Percentiles rank a stretch among this genome's conserved stretches.
Evolutionary conservation across 257 asterid species (phyloP).

Genomic region (Lithospermum erythrorhizon): DNA sequence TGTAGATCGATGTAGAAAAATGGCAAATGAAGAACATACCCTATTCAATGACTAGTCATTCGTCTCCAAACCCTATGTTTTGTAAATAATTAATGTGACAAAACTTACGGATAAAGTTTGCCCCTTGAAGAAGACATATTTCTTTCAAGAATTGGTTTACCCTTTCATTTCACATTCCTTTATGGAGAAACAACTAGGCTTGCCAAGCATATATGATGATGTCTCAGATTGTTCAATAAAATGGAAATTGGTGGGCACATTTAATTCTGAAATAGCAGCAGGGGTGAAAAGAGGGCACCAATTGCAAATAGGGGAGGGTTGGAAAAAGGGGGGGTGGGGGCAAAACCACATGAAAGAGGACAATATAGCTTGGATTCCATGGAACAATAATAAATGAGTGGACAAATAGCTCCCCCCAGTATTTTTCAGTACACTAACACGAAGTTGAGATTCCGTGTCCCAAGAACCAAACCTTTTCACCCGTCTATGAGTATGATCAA

Average conservation of each 20-base stretch:
- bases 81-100: not conserved
- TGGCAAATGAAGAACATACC: not conserved
- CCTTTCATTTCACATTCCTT: slow-evolving; percentile 7
- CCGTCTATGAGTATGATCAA: not conserved
- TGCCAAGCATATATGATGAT: slow-evolving; percentile 2
- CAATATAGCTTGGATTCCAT: not conserved
- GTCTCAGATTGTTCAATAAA: slow-evolving; percentile 8
- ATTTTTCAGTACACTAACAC: slow-evolving; percentile 12
- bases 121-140: slow-evolving; percentile 2
- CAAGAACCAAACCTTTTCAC: slow-evolving; percentile 14
- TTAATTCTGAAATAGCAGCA: not conserved
- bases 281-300: not conserved
- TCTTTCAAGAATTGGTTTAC: not conserved
- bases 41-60: not conserved
- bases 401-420: slow-evolving; percentile 19
- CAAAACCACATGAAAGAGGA: not conserved
- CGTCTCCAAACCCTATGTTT: not conserved
- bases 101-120: slow-evolving; percentile 3
- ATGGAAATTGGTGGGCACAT: slow-evolving; percentile 15
- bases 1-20: not conserved
- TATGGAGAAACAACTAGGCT: slow-evolving; percentile 5
- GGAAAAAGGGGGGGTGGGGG: not conserved
- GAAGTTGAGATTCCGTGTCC: slow-evolving; percentile 19
- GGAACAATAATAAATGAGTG: slow-evolving; percentile 10
- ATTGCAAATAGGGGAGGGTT: no score